A percentile compares a stretch with the other conserved stretches of the same genome.
Evolutionary conservation across 2,329 filamentous ascomycete species (phyloP).

Genomic region (Aspergillus brasiliensis): DNA sequence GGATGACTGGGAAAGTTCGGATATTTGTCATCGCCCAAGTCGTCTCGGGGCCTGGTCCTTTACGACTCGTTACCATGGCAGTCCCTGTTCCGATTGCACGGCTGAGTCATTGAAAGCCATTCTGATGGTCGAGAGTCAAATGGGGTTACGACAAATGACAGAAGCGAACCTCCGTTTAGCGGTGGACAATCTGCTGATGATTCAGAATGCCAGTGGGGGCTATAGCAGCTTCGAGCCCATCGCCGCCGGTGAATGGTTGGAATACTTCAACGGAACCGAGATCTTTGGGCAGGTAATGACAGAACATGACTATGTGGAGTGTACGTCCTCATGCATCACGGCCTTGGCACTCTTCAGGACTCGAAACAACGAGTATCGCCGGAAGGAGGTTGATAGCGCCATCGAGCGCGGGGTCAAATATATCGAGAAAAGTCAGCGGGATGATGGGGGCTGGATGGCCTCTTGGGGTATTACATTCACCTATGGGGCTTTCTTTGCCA

Average conservation of each 20-base stretch:
- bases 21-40: background rate
- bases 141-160: background rate
- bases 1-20: background rate
- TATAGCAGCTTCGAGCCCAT: slow-evolving; percentile 12
- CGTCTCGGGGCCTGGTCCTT: slow-evolving; percentile 15
- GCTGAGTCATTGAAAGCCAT: slow-evolving; percentile 13
- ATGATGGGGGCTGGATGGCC: slow-evolving; percentile 13
- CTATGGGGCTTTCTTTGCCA: slow-evolving; percentile 14
- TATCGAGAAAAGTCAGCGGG: background rate
- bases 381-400: background rate
- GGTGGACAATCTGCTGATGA: slow-evolving; percentile 10
- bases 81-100: slow-evolving; percentile 9
- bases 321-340: slow-evolving; percentile 7
- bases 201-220: slow-evolving; percentile 11
- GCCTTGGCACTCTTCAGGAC: slow-evolving; percentile 2
- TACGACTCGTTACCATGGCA: slow-evolving; percentile 7
- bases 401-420: background rate
- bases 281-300: slow-evolving; percentile 15
- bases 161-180: background rate
- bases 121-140: background rate
- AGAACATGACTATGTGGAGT: slow-evolving; percentile 14
- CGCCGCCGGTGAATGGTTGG: background rate
- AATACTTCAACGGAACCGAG: slow-evolving; percentile 14
- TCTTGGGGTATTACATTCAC: slow-evolving; percentile 14
- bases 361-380: slow-evolving; percentile 4